A percentile compares a stretch with the other conserved stretches of the same genome.
These are phyloP conservation scores for Mortierella sp. DNA, from an alignment of 371 early-diverging fungal genomes.

Conservation along the genomic window DNA sequence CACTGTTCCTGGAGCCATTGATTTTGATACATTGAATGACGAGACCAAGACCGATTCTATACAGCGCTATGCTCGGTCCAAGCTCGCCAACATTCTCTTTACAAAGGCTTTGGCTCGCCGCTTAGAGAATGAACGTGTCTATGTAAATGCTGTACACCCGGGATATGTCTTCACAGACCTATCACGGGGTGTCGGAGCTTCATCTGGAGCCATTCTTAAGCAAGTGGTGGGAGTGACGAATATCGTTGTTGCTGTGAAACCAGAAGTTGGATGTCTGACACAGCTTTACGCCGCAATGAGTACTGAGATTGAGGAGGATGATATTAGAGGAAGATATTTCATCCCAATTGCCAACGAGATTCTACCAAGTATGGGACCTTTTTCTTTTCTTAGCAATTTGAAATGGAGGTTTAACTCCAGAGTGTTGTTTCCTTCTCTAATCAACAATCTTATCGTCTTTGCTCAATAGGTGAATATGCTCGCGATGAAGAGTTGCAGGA, in stretches of 20 bases:
- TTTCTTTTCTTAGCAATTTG: background rate
- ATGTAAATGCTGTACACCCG: conserved; percentile 77
- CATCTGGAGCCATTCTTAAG: too few species aligned
- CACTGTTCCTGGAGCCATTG: conserved; percentile 15
- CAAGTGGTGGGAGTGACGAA: background rate
- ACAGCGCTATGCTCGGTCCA: conserved; percentile 65
- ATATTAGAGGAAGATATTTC: conserved; percentile 39
- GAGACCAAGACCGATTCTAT: conserved; percentile 1
- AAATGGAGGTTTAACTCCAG: background rate
- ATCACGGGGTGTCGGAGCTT: background rate
- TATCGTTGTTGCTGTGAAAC: conserved; percentile 6
- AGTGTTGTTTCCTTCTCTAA: too few species aligned
- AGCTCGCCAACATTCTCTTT: conserved; percentile 79
- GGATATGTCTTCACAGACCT: conserved; percentile 64
- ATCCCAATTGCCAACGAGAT: conserved; percentile 39
- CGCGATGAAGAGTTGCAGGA: conserved; percentile 53
- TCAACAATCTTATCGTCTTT: too few species aligned
- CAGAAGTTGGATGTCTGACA: conserved; percentile 64
- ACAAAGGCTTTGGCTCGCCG: conserved; percentile 63
- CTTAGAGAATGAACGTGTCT: conserved; percentile 60
- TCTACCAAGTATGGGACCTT: conserved; percentile 13
- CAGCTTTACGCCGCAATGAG: conserved; percentile 73
- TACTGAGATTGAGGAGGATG: conserved; percentile 48
- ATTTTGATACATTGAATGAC: conserved; percentile 61
- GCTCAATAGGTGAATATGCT: conserved; percentile 32